These are phyloP conservation scores for Backusella sp. DNA, from an alignment of 192 early-diverging fungal species.

Conservation along the genomic window DNA sequence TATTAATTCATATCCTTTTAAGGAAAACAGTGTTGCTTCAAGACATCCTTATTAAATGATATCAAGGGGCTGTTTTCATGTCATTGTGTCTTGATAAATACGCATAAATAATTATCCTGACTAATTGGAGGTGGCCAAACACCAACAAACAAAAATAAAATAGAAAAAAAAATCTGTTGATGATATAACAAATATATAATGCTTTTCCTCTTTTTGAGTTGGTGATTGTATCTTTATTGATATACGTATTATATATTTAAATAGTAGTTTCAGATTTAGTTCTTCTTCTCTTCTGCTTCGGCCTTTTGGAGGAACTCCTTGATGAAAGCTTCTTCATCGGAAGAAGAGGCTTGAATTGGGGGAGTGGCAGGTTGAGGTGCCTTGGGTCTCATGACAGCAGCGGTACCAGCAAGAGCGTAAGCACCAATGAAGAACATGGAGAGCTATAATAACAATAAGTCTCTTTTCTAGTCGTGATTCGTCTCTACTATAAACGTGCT, in stretches of 20 bases:
- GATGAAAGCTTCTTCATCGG: slow-evolving; percentile 49
- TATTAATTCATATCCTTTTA: not conserved
- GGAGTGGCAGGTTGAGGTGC: slow-evolving; percentile 32
- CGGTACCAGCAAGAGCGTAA: slow-evolving; percentile 24
- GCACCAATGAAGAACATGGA: slow-evolving; percentile 39
- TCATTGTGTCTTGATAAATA: not conserved
- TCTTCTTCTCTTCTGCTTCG: slow-evolving; percentile 37
- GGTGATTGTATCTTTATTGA: not conserved
- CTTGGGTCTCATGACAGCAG: slow-evolving; percentile 28
- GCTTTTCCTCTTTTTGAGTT: not conserved
- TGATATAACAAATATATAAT: not conserved
- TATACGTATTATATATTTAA: not conserved
- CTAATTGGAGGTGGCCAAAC: not conserved
- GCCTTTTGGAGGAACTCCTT: slow-evolving; percentile 43
- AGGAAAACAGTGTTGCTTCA: not conserved
- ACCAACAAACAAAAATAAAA: not conserved
- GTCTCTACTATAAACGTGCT: not conserved
- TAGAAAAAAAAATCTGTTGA: not conserved
- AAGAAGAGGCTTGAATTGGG: slow-evolving; percentile 42
- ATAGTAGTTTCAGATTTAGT: not conserved
- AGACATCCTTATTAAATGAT: too few relatives aligned
- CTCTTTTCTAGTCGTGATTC: not conserved
- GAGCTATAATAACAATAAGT: slow-evolving; percentile 22
- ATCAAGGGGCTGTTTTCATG: not conserved
- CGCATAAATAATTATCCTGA: not conserved